Base-by-base conservation (phyloP, 2,329 filamentous ascomycete species). In the Venturia asperata region DNA sequence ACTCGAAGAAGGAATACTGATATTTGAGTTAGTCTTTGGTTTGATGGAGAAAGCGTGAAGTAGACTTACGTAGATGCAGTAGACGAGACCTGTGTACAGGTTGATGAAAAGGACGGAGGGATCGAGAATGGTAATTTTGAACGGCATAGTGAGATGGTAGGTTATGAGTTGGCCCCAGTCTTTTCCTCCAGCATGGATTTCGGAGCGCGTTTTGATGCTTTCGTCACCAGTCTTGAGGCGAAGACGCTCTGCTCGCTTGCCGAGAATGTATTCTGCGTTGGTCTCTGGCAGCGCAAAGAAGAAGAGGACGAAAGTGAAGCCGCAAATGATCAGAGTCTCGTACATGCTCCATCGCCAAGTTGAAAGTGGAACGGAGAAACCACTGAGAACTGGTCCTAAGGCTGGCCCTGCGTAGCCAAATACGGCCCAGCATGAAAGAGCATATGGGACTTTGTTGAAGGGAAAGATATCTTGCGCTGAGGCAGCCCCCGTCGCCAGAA, bases 221-320 rank as follows among this genome's bases (percentile, higher is more conserved):
- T 63, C 45, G 21, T 67, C 47, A 7, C 64, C 64, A 3, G 64
- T 67, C n/a, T 41, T 49, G 19, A 27, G 19, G 17, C 65, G 49
- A 5, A 67, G 63, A 15, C 65, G 65, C 21, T 42, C 21, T 30
- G 65, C 65, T 52, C 65, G 49, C 37, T 60, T 65, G 42, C 34
- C 30, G 5, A 67, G 58, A 19, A 67, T 65, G 55, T 65, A 56
- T 30, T 61, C 52, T 9, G 65, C 34, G 24, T 43, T 62, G 11
- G 65, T 67, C 58, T 67, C 65, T 21, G 65, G 65, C 13, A 67
- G 42, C 52, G 61, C 66, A 34, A 67, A 55, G 60, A 67, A 67
- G 6, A 65, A 11, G 3, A 65, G 27, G 27, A 66, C 10, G 13
- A 61, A 67, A 21, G 43, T 63, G 37, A 49, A 60, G 10, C 65